Percentiles rank a stretch among this genome's conserved stretches.
These are phyloP conservation scores for Artomyces pyxidatus DNA, from an alignment of 768 basidiomycete species.

Conservation along the genomic window DNA sequence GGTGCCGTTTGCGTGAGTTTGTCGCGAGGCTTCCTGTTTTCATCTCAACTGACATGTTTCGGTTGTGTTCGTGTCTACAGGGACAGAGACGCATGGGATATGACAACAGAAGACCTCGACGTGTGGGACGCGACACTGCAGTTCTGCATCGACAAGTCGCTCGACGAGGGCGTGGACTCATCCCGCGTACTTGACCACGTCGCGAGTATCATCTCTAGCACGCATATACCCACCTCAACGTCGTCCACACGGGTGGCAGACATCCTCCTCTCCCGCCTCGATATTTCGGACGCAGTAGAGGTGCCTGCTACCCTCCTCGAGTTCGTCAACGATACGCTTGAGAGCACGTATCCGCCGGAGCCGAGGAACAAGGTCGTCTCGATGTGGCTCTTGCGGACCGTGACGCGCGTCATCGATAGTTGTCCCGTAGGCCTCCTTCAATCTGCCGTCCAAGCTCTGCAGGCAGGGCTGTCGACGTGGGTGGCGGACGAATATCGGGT, in stretches of 20 bases:
- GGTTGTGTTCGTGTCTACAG: slow-evolving; percentile 9
- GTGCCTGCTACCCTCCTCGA: slow-evolving; percentile 48
- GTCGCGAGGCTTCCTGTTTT: background rate
- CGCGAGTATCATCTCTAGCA: slow-evolving; percentile 36
- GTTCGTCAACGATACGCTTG: slow-evolving; percentile 52
- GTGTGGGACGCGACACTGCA: slow-evolving; percentile 55
- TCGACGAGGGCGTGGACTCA: slow-evolving; percentile 53
- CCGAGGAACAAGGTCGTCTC: slow-evolving; percentile 43
- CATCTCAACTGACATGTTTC: background rate
- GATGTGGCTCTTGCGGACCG: slow-evolving; percentile 54
- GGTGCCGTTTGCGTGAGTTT: slow-evolving; percentile 55
- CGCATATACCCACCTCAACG: slow-evolving; percentile 29
- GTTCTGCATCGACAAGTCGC: slow-evolving; percentile 43
- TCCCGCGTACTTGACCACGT: slow-evolving; percentile 47
- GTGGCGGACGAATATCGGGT: slow-evolving; percentile 47
- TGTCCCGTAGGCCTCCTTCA: slow-evolving; percentile 44
- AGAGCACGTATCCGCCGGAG: slow-evolving; percentile 59
- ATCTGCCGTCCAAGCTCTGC: slow-evolving; percentile 37
- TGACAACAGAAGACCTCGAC: slow-evolving; percentile 43
- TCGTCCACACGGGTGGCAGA: slow-evolving; percentile 53
- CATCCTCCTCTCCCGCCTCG: slow-evolving; percentile 46
- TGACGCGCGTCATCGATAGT: slow-evolving; percentile 44
- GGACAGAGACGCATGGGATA: slow-evolving; percentile 36
- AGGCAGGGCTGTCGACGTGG: slow-evolving; percentile 55
- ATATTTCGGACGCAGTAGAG: slow-evolving; percentile 40